These are phyloP conservation scores for Pyrenula aspistea DNA, from an alignment of 495 filamentous ascomycete genomes.

Conservation along the genomic window DNA sequence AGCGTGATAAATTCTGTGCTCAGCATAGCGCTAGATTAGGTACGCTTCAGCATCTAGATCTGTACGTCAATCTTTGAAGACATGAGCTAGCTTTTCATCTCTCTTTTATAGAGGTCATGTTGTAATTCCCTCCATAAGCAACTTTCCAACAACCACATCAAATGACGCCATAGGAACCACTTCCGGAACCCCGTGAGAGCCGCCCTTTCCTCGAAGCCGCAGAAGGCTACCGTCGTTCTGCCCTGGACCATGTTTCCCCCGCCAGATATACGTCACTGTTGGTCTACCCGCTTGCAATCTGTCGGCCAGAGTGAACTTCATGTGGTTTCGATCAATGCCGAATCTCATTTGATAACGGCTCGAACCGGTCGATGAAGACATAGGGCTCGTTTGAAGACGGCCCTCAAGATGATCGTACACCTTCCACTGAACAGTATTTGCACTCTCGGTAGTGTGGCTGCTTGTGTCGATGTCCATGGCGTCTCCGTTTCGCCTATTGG, in stretches of 20 bases:
- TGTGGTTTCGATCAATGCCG: not conserved
- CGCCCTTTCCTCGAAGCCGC: not conserved
- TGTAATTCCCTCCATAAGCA: not conserved
- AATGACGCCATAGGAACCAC: not conserved
- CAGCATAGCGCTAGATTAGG: too few species aligned
- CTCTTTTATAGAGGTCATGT: too few species aligned
- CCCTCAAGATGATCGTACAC: not conserved
- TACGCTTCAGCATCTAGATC: too few species aligned
- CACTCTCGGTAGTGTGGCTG: not conserved
- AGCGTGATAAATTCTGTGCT: not conserved
- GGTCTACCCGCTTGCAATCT: not conserved
- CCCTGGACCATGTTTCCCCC: not conserved
- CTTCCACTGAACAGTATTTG: not conserved
- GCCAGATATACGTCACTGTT: not conserved
- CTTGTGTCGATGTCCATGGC: not conserved
- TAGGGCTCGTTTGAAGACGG: not conserved
- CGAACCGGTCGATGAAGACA: not conserved
- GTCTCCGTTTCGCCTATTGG: not conserved
- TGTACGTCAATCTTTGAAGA: too few species aligned
- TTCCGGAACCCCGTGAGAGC: not conserved
- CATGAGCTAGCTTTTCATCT: too few species aligned
- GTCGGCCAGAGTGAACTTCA: not conserved
- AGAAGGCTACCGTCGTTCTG: not conserved
- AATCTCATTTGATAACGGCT: not conserved
- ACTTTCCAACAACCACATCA: not conserved